phyloP scores from a whole-genome alignment of 495 filamentous ascomycete species.

The Penicillium paradoxum region DNA sequence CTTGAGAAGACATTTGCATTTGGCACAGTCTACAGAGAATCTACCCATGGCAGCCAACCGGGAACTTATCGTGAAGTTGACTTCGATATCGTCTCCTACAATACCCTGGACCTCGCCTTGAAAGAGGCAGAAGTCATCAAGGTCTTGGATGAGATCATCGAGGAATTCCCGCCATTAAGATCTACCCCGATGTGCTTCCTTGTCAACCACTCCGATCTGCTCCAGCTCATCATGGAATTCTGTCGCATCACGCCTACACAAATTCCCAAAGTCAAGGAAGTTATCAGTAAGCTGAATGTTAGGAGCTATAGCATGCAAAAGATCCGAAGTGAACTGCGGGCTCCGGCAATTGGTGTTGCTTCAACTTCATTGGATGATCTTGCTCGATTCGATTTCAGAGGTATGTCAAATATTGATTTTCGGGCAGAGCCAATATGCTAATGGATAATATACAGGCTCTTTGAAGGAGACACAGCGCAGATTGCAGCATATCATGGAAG shows the following conservation, averaged over 20 bases:
- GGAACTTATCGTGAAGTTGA: slow-evolving; percentile 82
- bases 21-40: slow-evolving; percentile 82
- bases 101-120: slow-evolving; percentile 74
- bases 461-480: slow-evolving; percentile 68
- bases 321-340: slow-evolving; percentile 76
- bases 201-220: slow-evolving; percentile 80
- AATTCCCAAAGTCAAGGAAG: slow-evolving; percentile 70
- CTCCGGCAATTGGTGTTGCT: slow-evolving; percentile 72
- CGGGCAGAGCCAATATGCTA: slow-evolving; percentile 4
- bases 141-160: slow-evolving; percentile 85
- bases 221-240: slow-evolving; percentile 81
- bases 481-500: slow-evolving; percentile 68
- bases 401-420: slow-evolving; percentile 33
- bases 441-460: slow-evolving; percentile 45
- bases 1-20: slow-evolving; percentile 81
- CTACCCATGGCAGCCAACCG: slow-evolving; percentile 70
- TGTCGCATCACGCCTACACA: slow-evolving; percentile 69
- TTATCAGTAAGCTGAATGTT: slow-evolving; percentile 82
- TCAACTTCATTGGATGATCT: slow-evolving; percentile 91
- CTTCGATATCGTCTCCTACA: slow-evolving; percentile 84
- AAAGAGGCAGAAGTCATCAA: slow-evolving; percentile 96
- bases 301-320: slow-evolving; percentile 79
- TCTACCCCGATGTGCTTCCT: slow-evolving; percentile 81
- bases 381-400: slow-evolving; percentile 82
- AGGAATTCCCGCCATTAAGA: slow-evolving; percentile 70